A percentile compares a stretch with the other conserved stretches of the same genome.
Evolutionary conservation across 345 rosid species (phyloP).

Genomic region (Populus pruinosa): DNA sequence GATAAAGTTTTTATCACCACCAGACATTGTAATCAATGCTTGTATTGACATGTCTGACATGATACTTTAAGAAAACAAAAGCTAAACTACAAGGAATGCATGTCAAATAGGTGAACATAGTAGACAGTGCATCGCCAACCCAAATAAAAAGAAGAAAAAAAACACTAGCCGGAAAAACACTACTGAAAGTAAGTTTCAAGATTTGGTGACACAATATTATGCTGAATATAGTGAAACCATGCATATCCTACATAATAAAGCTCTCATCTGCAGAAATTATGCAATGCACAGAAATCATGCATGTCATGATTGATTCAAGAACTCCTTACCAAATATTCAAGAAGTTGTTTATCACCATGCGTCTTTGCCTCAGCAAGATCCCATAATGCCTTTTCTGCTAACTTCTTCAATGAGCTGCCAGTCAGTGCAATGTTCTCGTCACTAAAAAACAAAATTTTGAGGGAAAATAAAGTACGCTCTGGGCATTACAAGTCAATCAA

Average conservation of each 20-base stretch:
- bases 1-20: background rate
- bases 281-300: background rate
- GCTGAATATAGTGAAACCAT: background rate
- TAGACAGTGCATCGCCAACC: no score
- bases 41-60: background rate
- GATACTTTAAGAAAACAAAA: background rate
- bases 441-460: background rate
- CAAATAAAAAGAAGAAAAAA: no score
- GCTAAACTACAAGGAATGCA: background rate
- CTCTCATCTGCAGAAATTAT: background rate
- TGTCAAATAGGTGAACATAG: background rate
- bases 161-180: background rate
- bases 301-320: background rate
- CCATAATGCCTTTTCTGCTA: constrained; percentile 92
- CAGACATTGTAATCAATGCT: background rate
- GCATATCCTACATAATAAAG: background rate
- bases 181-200: background rate
- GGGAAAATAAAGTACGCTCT: background rate
- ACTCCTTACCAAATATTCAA: constrained; percentile 66
- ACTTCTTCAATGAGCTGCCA: constrained; percentile 63
- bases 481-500: constrained; percentile 7
- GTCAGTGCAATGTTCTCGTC: constrained; percentile 8
- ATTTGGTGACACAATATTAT: background rate
- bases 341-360: constrained; percentile 60
- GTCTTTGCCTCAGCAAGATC: constrained; percentile 85